These are phyloP conservation scores for Boletus edulis DNA, from an alignment of 768 basidiomycete genomes.

Conservation along the genomic window DNA sequence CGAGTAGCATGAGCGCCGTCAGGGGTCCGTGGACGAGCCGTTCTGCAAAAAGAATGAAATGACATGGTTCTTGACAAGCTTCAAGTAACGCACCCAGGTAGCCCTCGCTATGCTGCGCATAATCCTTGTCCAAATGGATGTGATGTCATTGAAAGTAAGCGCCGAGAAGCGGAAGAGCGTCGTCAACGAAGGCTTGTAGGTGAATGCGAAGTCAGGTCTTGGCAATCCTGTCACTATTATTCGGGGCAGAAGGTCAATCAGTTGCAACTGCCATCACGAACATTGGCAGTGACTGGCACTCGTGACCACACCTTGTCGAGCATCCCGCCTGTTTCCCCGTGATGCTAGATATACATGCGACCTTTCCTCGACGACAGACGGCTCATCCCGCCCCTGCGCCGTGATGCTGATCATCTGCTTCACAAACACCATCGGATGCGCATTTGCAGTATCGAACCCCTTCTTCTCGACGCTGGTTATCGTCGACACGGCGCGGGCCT, in stretches of 20 bases:
- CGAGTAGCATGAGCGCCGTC: constrained; percentile 76
- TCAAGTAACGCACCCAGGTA: constrained; percentile 52
- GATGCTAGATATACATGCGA: constrained; percentile 63
- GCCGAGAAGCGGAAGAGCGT: constrained; percentile 87
- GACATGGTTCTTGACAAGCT: background rate
- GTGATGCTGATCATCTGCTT: constrained; percentile 58
- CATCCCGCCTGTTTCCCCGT: constrained; percentile 27
- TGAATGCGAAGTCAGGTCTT: constrained; percentile 56
- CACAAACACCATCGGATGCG: constrained; percentile 72
- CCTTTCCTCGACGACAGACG: constrained; percentile 60
- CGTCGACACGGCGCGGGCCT: constrained; percentile 45
- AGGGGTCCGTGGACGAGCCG: constrained; percentile 85
- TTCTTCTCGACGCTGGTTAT: constrained; percentile 59
- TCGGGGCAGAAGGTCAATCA: background rate
- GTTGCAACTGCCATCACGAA: background rate
- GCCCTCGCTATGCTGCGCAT: constrained; percentile 63
- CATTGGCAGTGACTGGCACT: background rate
- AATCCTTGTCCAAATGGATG: constrained; percentile 80
- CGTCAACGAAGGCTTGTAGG: constrained; percentile 62
- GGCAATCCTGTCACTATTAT: constrained; percentile 55
- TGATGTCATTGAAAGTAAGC: constrained; percentile 82
- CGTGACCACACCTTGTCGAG: constrained; percentile 42
- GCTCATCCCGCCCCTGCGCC: constrained; percentile 40
- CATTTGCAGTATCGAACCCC: constrained; percentile 48
- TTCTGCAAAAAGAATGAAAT: constrained; percentile 40